phyloP scores from a whole-genome alignment of 192 early-diverging fungal genomes.

The Phlyctochytrium arcticum region DNA sequence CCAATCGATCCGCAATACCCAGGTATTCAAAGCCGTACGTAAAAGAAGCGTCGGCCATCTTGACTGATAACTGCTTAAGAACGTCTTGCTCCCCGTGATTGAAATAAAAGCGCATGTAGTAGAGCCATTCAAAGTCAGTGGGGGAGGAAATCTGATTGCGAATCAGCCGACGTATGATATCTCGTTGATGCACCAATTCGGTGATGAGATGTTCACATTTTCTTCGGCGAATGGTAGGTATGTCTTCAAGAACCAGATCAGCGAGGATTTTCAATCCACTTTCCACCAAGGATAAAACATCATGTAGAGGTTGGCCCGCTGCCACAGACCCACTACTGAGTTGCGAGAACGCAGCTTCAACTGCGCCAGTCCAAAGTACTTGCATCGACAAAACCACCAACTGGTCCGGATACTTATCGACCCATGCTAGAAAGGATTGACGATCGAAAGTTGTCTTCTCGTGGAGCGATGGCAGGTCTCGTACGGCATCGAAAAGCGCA shows the following conservation, averaged over 20 bases:
- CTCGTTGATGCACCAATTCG: conserved; percentile 97
- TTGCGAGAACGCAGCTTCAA: conserved; percentile 69
- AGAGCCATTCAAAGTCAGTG: conserved; percentile 93
- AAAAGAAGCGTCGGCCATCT: conserved; percentile 93
- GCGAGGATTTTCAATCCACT: conserved; percentile 81
- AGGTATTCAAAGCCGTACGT: conserved; percentile 98
- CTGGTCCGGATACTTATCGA: conserved; percentile 87
- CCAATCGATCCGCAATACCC: conserved; percentile 92
- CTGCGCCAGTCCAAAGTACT: conserved; percentile 81
- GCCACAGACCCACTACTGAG: conserved; percentile 26
- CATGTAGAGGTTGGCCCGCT: conserved; percentile 43
- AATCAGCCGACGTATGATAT: conserved; percentile 73
- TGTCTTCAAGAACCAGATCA: conserved; percentile 86
- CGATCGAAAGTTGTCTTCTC: conserved; percentile 48
- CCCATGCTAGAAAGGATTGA: conserved; percentile 70
- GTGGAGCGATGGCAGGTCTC: conserved; percentile 61
- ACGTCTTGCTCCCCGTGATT: conserved; percentile 60
- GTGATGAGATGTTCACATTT: conserved; percentile 99
- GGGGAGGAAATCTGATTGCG: conserved; percentile 43
- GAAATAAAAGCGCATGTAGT: conserved; percentile 94
- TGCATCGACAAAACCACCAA: conserved; percentile 89
- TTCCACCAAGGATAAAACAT: conserved; percentile 59
- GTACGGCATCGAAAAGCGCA: conserved; percentile 66
- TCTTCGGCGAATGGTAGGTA: conserved; percentile 74
- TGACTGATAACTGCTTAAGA: conserved; percentile 66